A percentile compares a stretch with the other conserved stretches of the same genome.
Conservation (phyloP, 805 yeast genomes). For the Ogataea corticis region DNA sequence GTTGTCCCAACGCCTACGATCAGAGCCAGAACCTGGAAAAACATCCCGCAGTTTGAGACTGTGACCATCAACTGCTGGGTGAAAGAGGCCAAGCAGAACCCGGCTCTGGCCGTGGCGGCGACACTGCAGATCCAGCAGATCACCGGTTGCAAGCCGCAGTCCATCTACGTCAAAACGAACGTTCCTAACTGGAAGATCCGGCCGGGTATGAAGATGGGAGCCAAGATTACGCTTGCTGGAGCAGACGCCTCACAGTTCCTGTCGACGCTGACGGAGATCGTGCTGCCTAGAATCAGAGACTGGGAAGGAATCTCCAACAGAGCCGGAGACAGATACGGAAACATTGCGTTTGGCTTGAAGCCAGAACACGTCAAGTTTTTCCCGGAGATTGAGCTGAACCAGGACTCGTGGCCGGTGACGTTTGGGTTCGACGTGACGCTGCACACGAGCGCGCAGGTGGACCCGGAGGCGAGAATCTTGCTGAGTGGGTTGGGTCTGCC, state of each 20-base stretch:
- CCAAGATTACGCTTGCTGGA: constrained; percentile 75
- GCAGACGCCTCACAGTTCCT: constrained; percentile 83
- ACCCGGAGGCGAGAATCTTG: constrained; percentile 82
- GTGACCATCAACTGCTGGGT: constrained; percentile 77
- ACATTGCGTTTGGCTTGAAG: constrained; percentile 79
- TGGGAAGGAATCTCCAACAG: constrained; percentile 74
- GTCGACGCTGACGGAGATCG: constrained; percentile 84
- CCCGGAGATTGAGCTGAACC: constrained; percentile 92
- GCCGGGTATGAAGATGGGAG: constrained; percentile 89
- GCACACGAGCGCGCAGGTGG: constrained; percentile 87
- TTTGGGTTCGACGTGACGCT: constrained; percentile 85
- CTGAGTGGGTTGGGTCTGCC: constrained; percentile 83
- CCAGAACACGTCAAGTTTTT: constrained; percentile 76
- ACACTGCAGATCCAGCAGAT: constrained; percentile 84
- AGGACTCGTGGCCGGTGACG: constrained; percentile 84
- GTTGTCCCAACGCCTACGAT: constrained; percentile 74
- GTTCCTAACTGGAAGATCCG: constrained; percentile 85
- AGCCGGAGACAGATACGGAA: constrained; percentile 84
- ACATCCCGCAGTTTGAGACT: constrained; percentile 70
- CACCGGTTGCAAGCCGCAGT: constrained; percentile 83
- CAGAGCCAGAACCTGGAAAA: constrained; percentile 61
- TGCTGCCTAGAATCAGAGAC: constrained; percentile 88
- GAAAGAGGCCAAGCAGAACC: constrained; percentile 66
- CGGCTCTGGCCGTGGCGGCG: constrained; percentile 74
- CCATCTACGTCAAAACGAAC: constrained; percentile 73